phyloP scores from a whole-genome alignment of 331 rosid genomes.

The Prunus yedoensis region DNA sequence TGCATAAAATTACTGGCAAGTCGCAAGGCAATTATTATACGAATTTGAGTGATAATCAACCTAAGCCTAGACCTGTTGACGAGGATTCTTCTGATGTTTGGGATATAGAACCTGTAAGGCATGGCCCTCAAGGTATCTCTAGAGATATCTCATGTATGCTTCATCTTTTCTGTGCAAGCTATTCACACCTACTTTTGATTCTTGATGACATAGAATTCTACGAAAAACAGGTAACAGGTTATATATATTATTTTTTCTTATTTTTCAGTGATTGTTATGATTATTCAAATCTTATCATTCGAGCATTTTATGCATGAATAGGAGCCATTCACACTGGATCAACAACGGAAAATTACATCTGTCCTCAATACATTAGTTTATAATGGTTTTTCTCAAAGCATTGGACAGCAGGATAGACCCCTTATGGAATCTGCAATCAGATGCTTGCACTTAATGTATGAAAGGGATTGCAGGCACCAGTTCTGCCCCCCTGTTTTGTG shows the following conservation, averaged over 20 bases:
- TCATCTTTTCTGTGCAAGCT: constrained; percentile 89
- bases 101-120: constrained; percentile 73
- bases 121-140: constrained; percentile 81
- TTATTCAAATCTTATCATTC: constrained; percentile 15
- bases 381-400: constrained; percentile 67
- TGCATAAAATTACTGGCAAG: constrained; percentile 75
- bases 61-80: constrained; percentile 46
- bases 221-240: constrained; percentile 72
- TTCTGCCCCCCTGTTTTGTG: constrained; percentile 89
- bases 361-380: constrained; percentile 88
- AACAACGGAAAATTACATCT: constrained; percentile 77
- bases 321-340: constrained; percentile 93
- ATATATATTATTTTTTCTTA: background rate
- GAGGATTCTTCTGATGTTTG: constrained; percentile 61
- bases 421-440: constrained; percentile 89
- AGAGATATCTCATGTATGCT: constrained; percentile 67
- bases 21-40: constrained; percentile 44
- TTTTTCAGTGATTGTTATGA: background rate
- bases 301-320: constrained; percentile 39
- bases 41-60: constrained; percentile 33
- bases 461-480: constrained; percentile 94
- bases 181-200: constrained; percentile 90
- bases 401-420: constrained; percentile 50
- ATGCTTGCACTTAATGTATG: constrained; percentile 95
- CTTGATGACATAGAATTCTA: constrained; percentile 97